Evolutionary conservation across 1,284 basidiomycete species (phyloP).

Genomic region (Ceratobasidium sp.): DNA sequence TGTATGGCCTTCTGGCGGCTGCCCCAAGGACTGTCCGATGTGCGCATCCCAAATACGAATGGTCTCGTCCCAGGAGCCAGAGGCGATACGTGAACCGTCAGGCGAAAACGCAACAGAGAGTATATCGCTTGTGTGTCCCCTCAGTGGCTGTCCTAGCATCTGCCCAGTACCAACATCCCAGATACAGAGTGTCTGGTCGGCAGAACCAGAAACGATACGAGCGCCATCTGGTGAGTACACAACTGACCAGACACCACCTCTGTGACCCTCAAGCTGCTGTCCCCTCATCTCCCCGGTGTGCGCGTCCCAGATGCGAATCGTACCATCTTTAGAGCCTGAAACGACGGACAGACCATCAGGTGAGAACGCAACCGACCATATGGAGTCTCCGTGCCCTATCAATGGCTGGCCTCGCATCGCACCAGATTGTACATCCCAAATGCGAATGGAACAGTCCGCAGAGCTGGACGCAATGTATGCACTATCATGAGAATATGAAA

Average conservation of each 20-base stretch:
- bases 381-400: background rate
- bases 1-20: background rate
- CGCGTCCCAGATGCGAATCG: background rate
- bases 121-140: background rate
- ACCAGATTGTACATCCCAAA: background rate
- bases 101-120: slow-evolving; percentile 36
- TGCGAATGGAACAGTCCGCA: background rate
- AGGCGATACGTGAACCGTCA: slow-evolving; percentile 28
- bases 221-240: background rate
- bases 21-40: background rate
- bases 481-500: background rate
- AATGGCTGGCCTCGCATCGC: background rate
- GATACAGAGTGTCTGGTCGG: background rate
- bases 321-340: background rate
- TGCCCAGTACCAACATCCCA: slow-evolving; percentile 2
- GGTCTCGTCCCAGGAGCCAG: slow-evolving; percentile 26
- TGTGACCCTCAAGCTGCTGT: background rate
- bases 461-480: background rate
- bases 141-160: background rate
- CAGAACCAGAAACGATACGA: background rate
- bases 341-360: background rate
- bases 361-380: background rate
- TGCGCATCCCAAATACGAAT: slow-evolving; percentile 17
- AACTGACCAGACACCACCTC: background rate
- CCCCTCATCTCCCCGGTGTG: background rate